Evolutionary conservation across 345 rosid genomes (phyloP), one percentile per base, ranked within the genome.

Genomic region (Moringa oleifera): DNA sequence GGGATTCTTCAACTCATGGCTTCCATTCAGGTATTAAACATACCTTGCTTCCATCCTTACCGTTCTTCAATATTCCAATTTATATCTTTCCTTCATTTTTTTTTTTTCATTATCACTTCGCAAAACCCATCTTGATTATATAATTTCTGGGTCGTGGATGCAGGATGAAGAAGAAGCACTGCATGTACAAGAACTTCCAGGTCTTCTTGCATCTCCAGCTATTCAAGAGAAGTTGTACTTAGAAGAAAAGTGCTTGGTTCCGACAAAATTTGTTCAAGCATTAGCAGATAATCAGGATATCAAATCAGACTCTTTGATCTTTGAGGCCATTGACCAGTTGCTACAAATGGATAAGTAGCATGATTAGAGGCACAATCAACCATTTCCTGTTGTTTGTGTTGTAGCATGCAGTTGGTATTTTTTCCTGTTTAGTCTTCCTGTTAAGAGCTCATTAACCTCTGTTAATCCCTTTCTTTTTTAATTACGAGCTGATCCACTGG

Each of bases 171-270:
- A 20, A 49, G 36, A 49, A 33, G 5, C 11, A 33, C 3, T 47
- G 36, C 61, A 25, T 50, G 70, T 17, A 54, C 66, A 63, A 18
- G 73, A 75, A 54, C 55, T 76, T 23, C 72, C 22, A 10, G n/a
- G 2, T 57, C 66, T 80, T 41, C 79, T 80, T 51, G 58, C 64
- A 4, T 83, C 85, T 25, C 69, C 78, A 63, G 54, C 62, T 51
- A 70, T 83, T 31, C 83, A 80, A 46, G 83, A 80, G 70, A 78
- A 72, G 67, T 63, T 83, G 55, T 71, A 79, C 50, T 59, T 66
- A 0, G 66, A 76, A 37, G 77, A 80, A 60, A 77, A 78, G 25
- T 83, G 82, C 60, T 76, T 83, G 81, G 81, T 68, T 55, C 85
- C 88, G 4, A 58, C 23, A 41, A 69, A 74, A 63, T 47, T 83